Base-by-base conservation (phyloP, 1,284 basidiomycete genomes). In the Ganoderma lucidum region DNA sequence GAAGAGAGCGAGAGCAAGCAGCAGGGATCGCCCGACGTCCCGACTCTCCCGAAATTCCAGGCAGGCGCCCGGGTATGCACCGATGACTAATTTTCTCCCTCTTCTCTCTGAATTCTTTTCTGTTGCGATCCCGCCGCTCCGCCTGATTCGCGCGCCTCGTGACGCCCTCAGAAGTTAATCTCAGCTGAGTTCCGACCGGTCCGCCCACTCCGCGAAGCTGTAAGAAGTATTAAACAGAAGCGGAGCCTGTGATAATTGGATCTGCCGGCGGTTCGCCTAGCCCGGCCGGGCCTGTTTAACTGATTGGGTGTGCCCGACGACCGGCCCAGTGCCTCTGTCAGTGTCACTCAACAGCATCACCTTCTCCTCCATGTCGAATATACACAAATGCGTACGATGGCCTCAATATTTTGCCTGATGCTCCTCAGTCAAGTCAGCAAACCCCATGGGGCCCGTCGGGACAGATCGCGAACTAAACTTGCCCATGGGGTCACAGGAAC, bases 401-500 rank as follows among this genome's bases (percentile, higher is more conserved):
- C 23, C 48, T 2, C 8, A 2, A 4, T 0, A 4, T 51, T 28
- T 51, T 14, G 23, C 3, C 48, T 51, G 23, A 14, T 12, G 12
- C 23, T 28, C 23, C 48, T n/a, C n/a, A n/a, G n/a, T n/a, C 48
- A 56, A 35, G 30, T 35, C 35, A 32, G 30, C 53, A 35, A 19
- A 3, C 53, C 17, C 53, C 48, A 51, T 19, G 48, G 53, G 28
- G 53, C 15, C 30, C 30, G 3, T 56, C 53, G 53, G 53, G 53
- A 17, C 53, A 32, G 48, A 56, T 56, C 53, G 30, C 53, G 53
- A 37, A 19, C 59, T 44, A 32, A 44, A 19, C 35, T 56, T 35
- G 53, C 53, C 32, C 30, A 35, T 48, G 65, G 59, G 65, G 53
- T 67, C 66, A 62, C 66, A 67, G 45, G 65, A 35, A 61, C 60